Evolutionary conservation across 306 rosid genomes (phyloP).

Genomic region (Vicia villosa): DNA sequence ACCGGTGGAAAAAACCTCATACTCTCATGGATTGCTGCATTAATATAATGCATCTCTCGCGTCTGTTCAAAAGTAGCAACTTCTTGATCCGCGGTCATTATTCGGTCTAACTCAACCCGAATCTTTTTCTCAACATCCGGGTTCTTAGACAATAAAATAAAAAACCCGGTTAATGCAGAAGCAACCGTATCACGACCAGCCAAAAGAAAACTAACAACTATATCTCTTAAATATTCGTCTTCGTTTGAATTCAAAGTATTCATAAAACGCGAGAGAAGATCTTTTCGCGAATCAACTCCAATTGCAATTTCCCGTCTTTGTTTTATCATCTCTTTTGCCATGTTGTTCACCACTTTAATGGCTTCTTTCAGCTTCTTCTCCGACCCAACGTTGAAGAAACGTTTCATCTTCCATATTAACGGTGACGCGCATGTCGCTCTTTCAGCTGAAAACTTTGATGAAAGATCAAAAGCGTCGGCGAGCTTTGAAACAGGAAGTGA

Average conservation of each 20-base stretch:
- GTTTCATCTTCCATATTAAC: conserved; percentile 61
- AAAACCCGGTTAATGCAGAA: conserved; percentile 67
- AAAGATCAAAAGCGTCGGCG: conserved; percentile 58
- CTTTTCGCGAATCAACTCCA: conserved; percentile 41
- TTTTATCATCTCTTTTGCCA: conserved; percentile 49
- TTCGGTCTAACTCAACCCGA: conserved; percentile 57
- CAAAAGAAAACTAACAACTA: conserved; percentile 69
- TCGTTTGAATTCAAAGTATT: conserved; percentile 53
- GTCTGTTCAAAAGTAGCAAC: conserved; percentile 45
- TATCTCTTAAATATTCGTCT: conserved; percentile 69
- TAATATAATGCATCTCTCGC: conserved; percentile 67
- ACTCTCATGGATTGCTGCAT: conserved; percentile 71
- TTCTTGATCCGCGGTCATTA: conserved; percentile 41
- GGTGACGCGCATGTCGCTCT: conserved; percentile 67
- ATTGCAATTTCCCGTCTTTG: conserved; percentile 38
- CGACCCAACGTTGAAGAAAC: conserved; percentile 56
- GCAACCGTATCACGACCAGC: conserved; percentile 93
- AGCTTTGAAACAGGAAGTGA: conserved; percentile 53
- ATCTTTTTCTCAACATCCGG: conserved; percentile 49
- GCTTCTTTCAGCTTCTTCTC: conserved; percentile 66
- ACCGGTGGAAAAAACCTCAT: conserved; percentile 85
- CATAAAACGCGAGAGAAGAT: conserved; percentile 85
- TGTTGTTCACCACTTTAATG: conserved; percentile 40
- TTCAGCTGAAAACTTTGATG: conserved; percentile 69
- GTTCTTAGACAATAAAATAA: conserved; percentile 51